A percentile compares a stretch with the other conserved stretches of the same genome.
Evolutionary conservation across 2,329 filamentous ascomycete species (phyloP).

Genomic region (Penicillium sp.): DNA sequence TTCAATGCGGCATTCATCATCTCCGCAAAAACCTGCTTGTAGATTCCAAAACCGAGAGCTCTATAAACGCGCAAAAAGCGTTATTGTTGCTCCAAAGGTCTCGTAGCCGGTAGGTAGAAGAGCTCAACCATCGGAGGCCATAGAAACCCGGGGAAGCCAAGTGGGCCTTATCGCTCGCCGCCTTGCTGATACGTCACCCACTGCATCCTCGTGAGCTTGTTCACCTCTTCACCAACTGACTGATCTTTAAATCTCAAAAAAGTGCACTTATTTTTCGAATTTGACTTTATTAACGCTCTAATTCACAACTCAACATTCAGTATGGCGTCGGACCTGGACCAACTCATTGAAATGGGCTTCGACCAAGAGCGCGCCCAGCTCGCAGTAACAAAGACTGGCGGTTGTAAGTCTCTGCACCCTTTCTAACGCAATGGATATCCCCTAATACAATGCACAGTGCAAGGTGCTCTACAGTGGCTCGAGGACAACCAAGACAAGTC

Average conservation of each 20-base stretch:
- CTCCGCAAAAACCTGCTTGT: too few relatives aligned
- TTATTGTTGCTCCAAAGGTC: too few relatives aligned
- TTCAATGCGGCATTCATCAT: too few relatives aligned
- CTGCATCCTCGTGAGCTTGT: slow-evolving; percentile 15
- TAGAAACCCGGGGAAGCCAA: slow-evolving; percentile 8
- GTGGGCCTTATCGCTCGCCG: slow-evolving; percentile 26
- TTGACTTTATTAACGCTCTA: not conserved
- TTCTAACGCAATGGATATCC: not conserved
- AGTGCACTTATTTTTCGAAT: not conserved
- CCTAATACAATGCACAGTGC: slow-evolving; percentile 54
- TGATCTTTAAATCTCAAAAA: not conserved
- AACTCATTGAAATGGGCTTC: slow-evolving; percentile 69
- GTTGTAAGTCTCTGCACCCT: slow-evolving; percentile 54
- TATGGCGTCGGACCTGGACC: slow-evolving; percentile 54
- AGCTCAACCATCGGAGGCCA: not conserved
- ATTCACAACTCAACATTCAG: not conserved
- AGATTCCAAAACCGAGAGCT: too few relatives aligned
- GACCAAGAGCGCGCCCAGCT: slow-evolving; percentile 76
- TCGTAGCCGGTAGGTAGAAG: too few relatives aligned
- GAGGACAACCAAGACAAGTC: slow-evolving; percentile 86
- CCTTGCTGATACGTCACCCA: slow-evolving; percentile 32
- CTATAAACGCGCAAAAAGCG: too few relatives aligned
- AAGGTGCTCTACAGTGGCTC: slow-evolving; percentile 90
- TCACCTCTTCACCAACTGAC: not conserved
- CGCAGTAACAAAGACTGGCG: slow-evolving; percentile 78